A percentile compares a stretch with the other conserved stretches of the same genome.
Evolutionary conservation across 371 early-diverging fungal genomes (phyloP).

Genomic region (Saksenaea oblongispora): DNA sequence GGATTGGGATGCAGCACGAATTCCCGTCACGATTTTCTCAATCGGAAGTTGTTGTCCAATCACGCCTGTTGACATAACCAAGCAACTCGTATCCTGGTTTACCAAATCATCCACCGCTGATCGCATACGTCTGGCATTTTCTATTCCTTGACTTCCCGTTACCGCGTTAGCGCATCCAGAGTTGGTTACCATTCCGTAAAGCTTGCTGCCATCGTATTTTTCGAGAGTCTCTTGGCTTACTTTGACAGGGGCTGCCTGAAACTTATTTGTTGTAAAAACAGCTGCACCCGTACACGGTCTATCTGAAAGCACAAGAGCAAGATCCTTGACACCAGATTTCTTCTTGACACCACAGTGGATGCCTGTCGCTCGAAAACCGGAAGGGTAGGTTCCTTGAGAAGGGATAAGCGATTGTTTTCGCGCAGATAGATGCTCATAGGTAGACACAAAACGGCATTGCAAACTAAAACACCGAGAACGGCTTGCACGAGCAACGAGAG

Average conservation of each 20-base stretch:
- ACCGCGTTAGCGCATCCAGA: conserved; percentile 97
- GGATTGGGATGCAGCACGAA: conserved; percentile 42
- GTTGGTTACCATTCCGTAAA: conserved; percentile 81
- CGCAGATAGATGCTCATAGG: conserved; percentile 32
- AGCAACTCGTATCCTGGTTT: conserved; percentile 43
- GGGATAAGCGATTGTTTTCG: conserved; percentile 54
- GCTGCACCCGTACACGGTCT: conserved; percentile 81
- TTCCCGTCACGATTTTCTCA: conserved; percentile 80
- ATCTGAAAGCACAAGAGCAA: conserved; percentile 80
- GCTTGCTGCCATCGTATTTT: conserved; percentile 43
- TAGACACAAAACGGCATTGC: not conserved
- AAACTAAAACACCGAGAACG: not conserved
- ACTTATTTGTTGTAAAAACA: conserved; percentile 91
- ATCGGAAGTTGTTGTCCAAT: conserved; percentile 92
- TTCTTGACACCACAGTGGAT: conserved; percentile 75
- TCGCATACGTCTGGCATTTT: conserved; percentile 78
- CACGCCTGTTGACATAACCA: conserved; percentile 97
- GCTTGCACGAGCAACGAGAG: not conserved
- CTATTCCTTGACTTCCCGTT: conserved; percentile 84
- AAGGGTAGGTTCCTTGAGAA: conserved; percentile 66
- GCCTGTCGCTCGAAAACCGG: conserved; percentile 83
- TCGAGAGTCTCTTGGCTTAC: conserved; percentile 69
- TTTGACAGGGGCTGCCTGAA: conserved; percentile 91
- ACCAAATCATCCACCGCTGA: conserved; percentile 52
- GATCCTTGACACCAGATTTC: conserved; percentile 75